Evolutionary conservation across 2,329 filamentous ascomycete species (phyloP).

Genomic region (Ceratocystis harringtonii): DNA sequence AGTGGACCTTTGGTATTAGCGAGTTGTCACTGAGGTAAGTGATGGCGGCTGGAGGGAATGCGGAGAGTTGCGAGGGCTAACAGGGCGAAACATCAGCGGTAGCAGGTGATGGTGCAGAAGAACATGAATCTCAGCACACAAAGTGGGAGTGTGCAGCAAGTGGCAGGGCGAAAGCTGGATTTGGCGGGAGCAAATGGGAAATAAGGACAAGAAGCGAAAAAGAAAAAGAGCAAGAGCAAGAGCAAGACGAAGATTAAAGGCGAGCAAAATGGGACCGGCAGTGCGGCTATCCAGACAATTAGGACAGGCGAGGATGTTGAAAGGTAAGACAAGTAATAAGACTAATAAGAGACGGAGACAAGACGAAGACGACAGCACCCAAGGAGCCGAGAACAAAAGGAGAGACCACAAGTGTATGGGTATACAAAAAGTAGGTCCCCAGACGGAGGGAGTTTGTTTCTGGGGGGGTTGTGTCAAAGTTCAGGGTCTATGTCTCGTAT

Average conservation of each 20-base stretch:
- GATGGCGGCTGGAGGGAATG: neutral
- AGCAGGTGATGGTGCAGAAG: too few species aligned
- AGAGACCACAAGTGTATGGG: neutral
- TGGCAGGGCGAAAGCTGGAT: neutral
- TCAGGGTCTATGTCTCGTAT: neutral
- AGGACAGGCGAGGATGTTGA: neutral
- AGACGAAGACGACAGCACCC: neutral
- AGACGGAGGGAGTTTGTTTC: neutral
- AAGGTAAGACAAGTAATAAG: neutral
- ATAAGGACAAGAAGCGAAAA: neutral
- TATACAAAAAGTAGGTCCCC: too few species aligned
- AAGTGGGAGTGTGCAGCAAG: too few species aligned
- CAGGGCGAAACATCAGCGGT: too few species aligned
- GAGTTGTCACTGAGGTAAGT: neutral
- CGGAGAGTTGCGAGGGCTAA: too few species aligned
- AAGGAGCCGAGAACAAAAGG: neutral
- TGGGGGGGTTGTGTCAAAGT: neutral
- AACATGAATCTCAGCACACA: too few species aligned
- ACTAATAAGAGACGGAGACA: neutral
- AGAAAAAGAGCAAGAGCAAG: too few species aligned
- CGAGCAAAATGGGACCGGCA: neutral
- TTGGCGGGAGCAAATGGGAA: neutral
- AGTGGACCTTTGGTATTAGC: neutral
- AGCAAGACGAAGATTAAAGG: neutral
- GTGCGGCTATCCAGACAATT: neutral